Conservation (phyloP, 164 flowering plant species). For the Tetrastigma voinierianum region DNA sequence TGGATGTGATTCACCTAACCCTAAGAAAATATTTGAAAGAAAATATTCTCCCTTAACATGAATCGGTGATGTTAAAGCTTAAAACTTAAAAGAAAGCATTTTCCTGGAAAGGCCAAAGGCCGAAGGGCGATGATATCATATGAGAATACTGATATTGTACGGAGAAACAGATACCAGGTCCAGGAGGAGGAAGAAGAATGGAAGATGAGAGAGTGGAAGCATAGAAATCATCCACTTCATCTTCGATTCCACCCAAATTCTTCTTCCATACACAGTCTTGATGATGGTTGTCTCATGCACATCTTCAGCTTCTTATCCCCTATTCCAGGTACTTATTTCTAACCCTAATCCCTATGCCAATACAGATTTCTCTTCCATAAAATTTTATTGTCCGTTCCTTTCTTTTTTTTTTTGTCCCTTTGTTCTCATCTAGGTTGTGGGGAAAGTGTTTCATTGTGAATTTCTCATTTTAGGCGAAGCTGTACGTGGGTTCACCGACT, state of each 20-base stretch:
- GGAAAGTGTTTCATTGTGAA: no score
- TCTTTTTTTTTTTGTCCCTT: neutral
- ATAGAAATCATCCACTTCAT: conserved; percentile 13
- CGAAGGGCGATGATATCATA: neutral
- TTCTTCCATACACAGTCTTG: conserved; percentile 49
- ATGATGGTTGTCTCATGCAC: conserved; percentile 95
- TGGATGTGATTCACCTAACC: no score
- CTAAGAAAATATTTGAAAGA: no score
- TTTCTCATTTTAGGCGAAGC: no score
- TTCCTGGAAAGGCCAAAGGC: no score
- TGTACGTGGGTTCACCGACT: no score
- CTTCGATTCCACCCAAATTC: neutral
- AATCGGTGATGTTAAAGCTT: no score
- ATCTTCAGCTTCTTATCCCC: conserved; percentile 84
- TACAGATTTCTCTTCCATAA: no score
- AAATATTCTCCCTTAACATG: no score
- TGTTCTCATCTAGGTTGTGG: neutral
- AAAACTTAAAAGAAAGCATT: neutral
- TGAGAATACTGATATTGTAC: no score
- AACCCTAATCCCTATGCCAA: neutral
- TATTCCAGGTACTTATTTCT: conserved; percentile 57
- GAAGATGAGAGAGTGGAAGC: conserved; percentile 15
- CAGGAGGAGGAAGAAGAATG: neutral
- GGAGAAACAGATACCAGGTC: conserved; percentile 6
- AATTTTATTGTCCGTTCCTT: no score